Conservation (phyloP, 1,139 yeast genomes). For the Protomyces inundatus region DNA sequence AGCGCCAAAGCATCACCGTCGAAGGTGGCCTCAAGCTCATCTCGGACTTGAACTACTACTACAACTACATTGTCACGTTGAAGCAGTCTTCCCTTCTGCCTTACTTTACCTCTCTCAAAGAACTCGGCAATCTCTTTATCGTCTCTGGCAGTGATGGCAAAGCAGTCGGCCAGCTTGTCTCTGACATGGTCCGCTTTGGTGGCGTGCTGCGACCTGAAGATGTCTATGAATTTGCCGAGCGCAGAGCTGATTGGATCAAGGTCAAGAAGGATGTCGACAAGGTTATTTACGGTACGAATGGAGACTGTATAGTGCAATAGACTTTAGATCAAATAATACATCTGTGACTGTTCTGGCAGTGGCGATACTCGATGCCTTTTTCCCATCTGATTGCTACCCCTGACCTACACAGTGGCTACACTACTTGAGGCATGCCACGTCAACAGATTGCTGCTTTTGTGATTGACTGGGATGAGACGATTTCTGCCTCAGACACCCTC, state of each 20-base stretch:
- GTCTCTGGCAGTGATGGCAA: constrained; percentile 72
- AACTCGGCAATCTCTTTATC: constrained; percentile 74
- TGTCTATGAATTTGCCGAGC: constrained; percentile 81
- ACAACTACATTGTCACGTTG: constrained; percentile 61
- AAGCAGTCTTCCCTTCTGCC: constrained; percentile 68
- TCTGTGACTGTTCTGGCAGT: too few species aligned
- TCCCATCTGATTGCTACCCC: too few species aligned
- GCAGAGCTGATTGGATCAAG: constrained; percentile 78
- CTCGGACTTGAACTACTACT: constrained; percentile 59
- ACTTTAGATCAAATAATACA: too few species aligned
- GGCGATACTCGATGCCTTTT: too few species aligned
- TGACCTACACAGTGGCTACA: too few species aligned
- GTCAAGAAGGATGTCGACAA: constrained; percentile 80
- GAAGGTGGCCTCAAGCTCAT: constrained; percentile 72
- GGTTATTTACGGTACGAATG: constrained; percentile 70
- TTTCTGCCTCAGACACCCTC: constrained; percentile 17
- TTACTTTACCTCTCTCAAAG: constrained; percentile 72
- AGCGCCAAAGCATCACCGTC: constrained; percentile 63
- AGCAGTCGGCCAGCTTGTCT: constrained; percentile 75
- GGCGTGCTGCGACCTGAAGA: constrained; percentile 92
- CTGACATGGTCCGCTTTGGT: constrained; percentile 78
- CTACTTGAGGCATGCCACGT: neutral
- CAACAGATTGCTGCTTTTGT: neutral
- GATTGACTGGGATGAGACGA: constrained; percentile 26
- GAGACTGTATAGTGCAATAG: constrained; percentile 7